These are phyloP conservation scores for Lasiodiplodia hormozganensis DNA, from an alignment of 2,329 filamentous ascomycete genomes.

Conservation along the genomic window DNA sequence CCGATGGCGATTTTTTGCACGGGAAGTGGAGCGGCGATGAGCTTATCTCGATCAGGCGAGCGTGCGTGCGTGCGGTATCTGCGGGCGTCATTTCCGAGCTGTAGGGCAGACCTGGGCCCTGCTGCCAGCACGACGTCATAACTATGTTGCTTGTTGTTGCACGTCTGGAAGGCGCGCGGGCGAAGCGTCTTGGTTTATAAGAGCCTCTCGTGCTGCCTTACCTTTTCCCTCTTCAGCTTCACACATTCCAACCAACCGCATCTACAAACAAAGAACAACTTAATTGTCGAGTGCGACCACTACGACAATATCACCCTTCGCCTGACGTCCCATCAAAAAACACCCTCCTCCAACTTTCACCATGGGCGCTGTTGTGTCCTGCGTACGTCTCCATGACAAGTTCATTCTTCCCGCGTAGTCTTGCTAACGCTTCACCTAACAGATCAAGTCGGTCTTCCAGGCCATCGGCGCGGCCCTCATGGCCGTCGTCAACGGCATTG, in stretches of 20 bases:
- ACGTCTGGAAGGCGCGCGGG: constrained; percentile 1
- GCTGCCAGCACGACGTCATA: constrained; percentile 4
- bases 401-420: not conserved
- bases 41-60: constrained; percentile 17
- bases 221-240: not conserved
- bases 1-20: not conserved
- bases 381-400: constrained; percentile 66
- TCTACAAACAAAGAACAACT: not conserved
- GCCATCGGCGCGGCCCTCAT: constrained; percentile 56
- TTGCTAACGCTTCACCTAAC: constrained; percentile 34
- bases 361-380: constrained; percentile 86
- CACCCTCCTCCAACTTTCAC: constrained; percentile 45
- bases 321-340: not conserved
- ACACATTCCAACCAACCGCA: constrained; percentile 10
- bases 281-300: not conserved
- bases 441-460: constrained; percentile 53
- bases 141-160: constrained; percentile 14
- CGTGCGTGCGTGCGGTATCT: not conserved
- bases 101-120: not conserved
- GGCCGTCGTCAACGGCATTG: constrained; percentile 56
- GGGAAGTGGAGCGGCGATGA: constrained; percentile 5
- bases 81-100: constrained; percentile 18
- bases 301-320: not conserved
- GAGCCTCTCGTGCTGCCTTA: constrained; percentile 4
- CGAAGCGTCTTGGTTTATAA: not conserved